Conservation (phyloP, 2,329 filamentous ascomycete genomes). For the Thielaviopsis populi region DNA sequence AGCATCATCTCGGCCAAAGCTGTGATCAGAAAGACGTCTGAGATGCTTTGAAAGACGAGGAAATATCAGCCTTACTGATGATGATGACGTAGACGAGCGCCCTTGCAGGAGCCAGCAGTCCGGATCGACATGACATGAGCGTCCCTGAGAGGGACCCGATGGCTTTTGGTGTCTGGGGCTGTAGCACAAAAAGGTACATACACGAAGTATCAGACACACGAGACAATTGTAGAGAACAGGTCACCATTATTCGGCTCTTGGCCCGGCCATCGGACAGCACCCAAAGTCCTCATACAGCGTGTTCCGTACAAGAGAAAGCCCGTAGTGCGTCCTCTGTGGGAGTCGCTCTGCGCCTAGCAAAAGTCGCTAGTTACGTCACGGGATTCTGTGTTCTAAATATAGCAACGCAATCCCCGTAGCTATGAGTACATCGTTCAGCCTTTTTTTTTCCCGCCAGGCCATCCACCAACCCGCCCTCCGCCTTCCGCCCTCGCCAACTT, state of each 20-base stretch:
- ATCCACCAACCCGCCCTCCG: not conserved
- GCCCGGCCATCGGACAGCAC: no score
- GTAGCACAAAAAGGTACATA: not conserved
- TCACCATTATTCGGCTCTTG: no score
- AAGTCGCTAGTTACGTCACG: not conserved
- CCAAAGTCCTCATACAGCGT: no score
- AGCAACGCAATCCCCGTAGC: not conserved
- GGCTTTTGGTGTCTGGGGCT: not conserved
- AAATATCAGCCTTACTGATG: not conserved
- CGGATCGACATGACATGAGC: not conserved
- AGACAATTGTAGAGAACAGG: no score
- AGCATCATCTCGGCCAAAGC: not conserved
- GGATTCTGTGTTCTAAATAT: not conserved
- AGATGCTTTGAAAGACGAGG: not conserved
- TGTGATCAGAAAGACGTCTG: not conserved
- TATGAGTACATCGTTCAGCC: not conserved
- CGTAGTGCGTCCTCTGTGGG: not conserved
- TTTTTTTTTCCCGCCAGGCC: not conserved
- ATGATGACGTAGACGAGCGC: not conserved
- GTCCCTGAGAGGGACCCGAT: not conserved
- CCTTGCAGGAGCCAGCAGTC: not conserved
- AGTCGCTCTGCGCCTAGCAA: not conserved
- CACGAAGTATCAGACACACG: no score
- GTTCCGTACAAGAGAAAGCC: no score
- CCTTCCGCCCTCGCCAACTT: no score